phyloP scores from a whole-genome alignment of 352 stramenopile species.

The Elongisporangium anandrum region DNA sequence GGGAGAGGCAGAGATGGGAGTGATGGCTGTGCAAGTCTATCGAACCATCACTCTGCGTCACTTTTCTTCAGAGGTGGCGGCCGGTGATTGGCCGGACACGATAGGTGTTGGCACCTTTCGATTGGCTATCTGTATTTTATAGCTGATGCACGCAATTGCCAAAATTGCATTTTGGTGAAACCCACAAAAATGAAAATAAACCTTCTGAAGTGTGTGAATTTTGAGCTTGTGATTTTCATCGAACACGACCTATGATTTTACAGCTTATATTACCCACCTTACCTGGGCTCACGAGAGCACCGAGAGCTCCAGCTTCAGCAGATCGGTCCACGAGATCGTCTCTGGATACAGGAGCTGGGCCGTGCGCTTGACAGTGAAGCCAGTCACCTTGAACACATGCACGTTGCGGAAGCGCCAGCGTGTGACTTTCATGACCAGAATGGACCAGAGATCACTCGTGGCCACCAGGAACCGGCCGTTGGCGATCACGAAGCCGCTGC shows the following conservation, averaged over 20 bases:
- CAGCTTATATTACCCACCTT: too few relatives aligned
- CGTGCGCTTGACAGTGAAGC: constrained; percentile 28
- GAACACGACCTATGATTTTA: too few relatives aligned
- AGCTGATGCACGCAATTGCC: too few relatives aligned
- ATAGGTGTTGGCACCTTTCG: too few relatives aligned
- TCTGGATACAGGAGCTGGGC: constrained; percentile 33
- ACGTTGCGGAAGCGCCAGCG: constrained; percentile 26
- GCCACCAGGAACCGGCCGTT: constrained; percentile 40
- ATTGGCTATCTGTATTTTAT: too few relatives aligned
- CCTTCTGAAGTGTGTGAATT: too few relatives aligned
- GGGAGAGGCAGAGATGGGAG: background rate
- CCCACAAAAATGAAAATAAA: too few relatives aligned
- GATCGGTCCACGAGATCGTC: constrained; percentile 27
- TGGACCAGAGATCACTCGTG: constrained; percentile 25
- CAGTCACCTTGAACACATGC: constrained; percentile 38
- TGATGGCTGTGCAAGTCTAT: background rate
- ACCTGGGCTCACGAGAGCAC: constrained; percentile 24
- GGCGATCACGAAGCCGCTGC: constrained; percentile 37
- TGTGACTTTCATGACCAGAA: constrained; percentile 29
- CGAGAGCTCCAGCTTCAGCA: constrained; percentile 30
- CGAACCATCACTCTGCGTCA: background rate
- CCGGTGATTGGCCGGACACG: background rate
- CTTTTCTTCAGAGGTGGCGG: background rate
- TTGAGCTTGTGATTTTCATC: too few relatives aligned
- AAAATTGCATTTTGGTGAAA: too few relatives aligned